Evolutionary conservation across 768 basidiomycete species (phyloP), one percentile per base, ranked within the genome.

Genomic region (Tricholoma flavovirens): DNA sequence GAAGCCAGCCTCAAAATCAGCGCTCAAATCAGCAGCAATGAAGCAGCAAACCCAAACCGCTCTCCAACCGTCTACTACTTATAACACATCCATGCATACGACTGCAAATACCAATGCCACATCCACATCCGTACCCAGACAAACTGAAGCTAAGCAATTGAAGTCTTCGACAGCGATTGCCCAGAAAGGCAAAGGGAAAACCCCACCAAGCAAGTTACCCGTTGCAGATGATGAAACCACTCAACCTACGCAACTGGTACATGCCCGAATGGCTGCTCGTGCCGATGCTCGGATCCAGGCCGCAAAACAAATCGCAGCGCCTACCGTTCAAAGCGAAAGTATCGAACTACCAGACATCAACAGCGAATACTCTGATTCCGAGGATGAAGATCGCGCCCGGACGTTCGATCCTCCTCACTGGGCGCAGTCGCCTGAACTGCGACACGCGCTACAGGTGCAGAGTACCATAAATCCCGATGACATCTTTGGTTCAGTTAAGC

Each of bases 301-400:
- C 22, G 78, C 82, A 12, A 77, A 80, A 53, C 71, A 74, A 35
- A 67, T 5, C 5, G 5, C 24, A 26, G 24, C 2, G 24, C 24
- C 72, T 9, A 67, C 73, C 2, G 68, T 86, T 55, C 71, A 84
- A 15, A 89, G 85, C 66, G 89, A 93, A 75, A 84, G 79, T 66
- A 91, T 95, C 62, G 93, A 94, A 64, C 77, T 99, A 15, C 95
- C 96, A 0, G 96, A 98, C 46, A 93, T 97, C 66, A 88, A 93
- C 64, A 93, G 90, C 72, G 96, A 98, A 64, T 98, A 98, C 71
- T 97, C 94, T 5, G 91, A 95, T 70, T 97, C 94, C 4, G 96
- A 93, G 45, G 93, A 95, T 61, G 93, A 95, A 67, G 84, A 87
- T 61, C 83, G 87, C 17, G 78, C 80, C 40, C 77, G 82, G 60